Percentiles rank a stretch among this genome's conserved stretches.
These are phyloP conservation scores for Drosera spatulata DNA, from an alignment of 179 eudicot genomes.

Conservation along the genomic window DNA sequence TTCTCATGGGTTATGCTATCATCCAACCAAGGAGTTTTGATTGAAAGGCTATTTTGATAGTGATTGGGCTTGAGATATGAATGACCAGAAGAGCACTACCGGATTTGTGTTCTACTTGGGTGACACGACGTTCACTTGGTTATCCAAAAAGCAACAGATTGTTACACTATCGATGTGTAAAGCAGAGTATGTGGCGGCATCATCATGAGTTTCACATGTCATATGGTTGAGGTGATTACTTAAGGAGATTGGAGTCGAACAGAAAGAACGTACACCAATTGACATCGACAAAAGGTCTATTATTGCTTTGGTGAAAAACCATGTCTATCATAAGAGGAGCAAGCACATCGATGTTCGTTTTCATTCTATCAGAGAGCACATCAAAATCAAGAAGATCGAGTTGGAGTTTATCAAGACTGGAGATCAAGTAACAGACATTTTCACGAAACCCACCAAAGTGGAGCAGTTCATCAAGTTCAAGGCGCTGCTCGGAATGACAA, in stretches of 20 bases:
- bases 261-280: too few relatives aligned
- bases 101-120: constrained; percentile 2
- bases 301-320: constrained; percentile 3
- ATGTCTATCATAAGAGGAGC: background rate
- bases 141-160: constrained; percentile 1
- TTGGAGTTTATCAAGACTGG: background rate
- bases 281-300: background rate
- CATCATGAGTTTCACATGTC: constrained; percentile 5
- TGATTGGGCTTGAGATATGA: too few relatives aligned
- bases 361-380: background rate
- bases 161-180: constrained; percentile 5
- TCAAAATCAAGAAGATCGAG: background rate
- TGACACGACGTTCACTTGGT: background rate
- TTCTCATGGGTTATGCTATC: too few relatives aligned
- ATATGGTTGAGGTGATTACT: too few relatives aligned
- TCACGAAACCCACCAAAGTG: too few relatives aligned
- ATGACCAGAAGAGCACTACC: constrained; percentile 1
- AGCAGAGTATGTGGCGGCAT: constrained; percentile 1
- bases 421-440: too few relatives aligned
- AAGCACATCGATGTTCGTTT: constrained; percentile 4
- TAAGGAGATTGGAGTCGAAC: too few relatives aligned
- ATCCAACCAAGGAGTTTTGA: background rate
- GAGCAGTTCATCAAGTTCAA: too few relatives aligned
- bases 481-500: background rate
- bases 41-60: constrained; percentile 4